Conservation (phyloP, 2,329 filamentous ascomycete genomes). For the Scytalidium lignicola region DNA sequence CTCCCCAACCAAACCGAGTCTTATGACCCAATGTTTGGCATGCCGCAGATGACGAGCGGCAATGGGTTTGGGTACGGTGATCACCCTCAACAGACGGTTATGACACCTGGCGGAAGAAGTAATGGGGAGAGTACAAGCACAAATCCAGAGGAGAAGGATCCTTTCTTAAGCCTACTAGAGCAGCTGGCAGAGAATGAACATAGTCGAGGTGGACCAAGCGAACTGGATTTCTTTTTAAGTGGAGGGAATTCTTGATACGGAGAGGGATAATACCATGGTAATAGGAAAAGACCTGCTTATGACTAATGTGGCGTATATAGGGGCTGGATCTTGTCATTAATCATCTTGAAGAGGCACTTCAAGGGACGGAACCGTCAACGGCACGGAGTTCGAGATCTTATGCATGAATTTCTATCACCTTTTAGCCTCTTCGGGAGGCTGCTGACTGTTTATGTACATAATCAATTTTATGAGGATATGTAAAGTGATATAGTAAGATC, state of each 20-base stretch:
- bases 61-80: constrained; percentile 44
- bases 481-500: too few species aligned
- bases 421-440: not conserved
- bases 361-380: not conserved
- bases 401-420: not conserved
- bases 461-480: too few species aligned
- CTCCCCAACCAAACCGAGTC: constrained; percentile 17
- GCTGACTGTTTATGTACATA: not conserved
- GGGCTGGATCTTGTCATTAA: not conserved
- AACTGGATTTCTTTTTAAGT: constrained; percentile 71
- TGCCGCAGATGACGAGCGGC: constrained; percentile 45
- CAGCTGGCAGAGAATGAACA: constrained; percentile 80
- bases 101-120: constrained; percentile 41
- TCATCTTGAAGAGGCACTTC: not conserved
- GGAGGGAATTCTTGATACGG: constrained; percentile 11
- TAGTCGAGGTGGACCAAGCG: constrained; percentile 60
- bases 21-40: constrained; percentile 58
- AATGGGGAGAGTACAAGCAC: constrained; percentile 45
- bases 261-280: not conserved
- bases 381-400: not conserved
- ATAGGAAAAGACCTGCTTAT: not conserved
- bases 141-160: constrained; percentile 65
- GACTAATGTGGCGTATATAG: not conserved
- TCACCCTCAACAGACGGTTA: constrained; percentile 30
- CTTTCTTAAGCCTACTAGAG: constrained; percentile 73